Evolutionary conservation across 805 yeast genomes (phyloP), one percentile per base, ranked within the genome.

Genomic region (Cephaloascus albidus): DNA sequence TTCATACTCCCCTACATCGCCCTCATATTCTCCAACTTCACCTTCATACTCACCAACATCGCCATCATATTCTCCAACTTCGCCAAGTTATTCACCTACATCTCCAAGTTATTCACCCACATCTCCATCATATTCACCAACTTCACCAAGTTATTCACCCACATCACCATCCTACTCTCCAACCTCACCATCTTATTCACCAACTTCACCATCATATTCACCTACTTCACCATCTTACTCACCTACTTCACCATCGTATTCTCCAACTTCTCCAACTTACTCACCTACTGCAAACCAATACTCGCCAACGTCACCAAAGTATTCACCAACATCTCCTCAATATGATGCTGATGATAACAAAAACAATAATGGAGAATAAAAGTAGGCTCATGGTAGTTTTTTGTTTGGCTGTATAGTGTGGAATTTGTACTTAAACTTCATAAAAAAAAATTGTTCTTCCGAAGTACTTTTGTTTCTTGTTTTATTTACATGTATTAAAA

Each of bases 151-250:
- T 3, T 85, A 85, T 53, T 71, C 82, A 1, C 94, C 95, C 40
- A 79, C 87, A 0, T 79, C 89, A 0, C 79, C 88, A 53, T 47
- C 65, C 1, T 79, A 76, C 51, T 68, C 75, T 0, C 81, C 81
- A 45, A 74, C 80, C 0, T 69, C 75, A 0, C 79, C 80, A 48
- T 58, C 71, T 2, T 79, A 78, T 56, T 64, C 75, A 1, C 85
- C 89, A 33, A 79, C 89, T 0, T 71, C 81, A 3, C 88, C 89
- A 44, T 50, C 61, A 14, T 81, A 81, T 52, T 72, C 83, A 0
- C 94, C 95, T 45, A 84, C 95, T 0, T 79, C 89, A 0, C 95
- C 95, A 50, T 54, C 70, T 8, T 88, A 86, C 56, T 70, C 81
- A 3, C 94, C 94, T 38, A 84, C 93, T 0, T 76, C 84, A 1